Evolutionary conservation across 306 rosid species (phyloP), one percentile per base, ranked within the genome.

Genomic region (Benincasa hispida): DNA sequence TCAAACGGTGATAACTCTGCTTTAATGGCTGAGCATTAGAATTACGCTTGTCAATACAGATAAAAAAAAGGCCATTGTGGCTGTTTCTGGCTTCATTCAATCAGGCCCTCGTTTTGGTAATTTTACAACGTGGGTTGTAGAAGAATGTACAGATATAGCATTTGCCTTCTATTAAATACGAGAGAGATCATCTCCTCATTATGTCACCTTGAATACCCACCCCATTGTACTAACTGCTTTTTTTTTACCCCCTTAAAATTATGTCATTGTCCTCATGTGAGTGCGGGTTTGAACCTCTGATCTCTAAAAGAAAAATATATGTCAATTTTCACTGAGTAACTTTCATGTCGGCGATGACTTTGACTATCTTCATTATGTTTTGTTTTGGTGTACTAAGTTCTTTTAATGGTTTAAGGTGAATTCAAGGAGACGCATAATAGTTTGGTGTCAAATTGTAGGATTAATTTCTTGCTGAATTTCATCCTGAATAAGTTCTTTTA

Each of bases 1-100:
- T 54, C 91, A 6, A 88, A 81, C 74, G 86, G 86, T 69, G 92
- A 90, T 81, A 86, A 68, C 81, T 77, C 82, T 34, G 82, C 92
- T 63, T 80, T 87, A 84, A 81, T 85, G 77, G 86, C 91, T 12
- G 88, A 88, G 83, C 86, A 65, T 53, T 87, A 88, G 82, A 75
- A 78, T 77, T 59, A 55, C 9, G 73, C 58, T 61, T 67, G 55
- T 48, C 56, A 50, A 15, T 50, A 50, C 55, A 66, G 39, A 39
- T 32, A 72, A 77, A 77, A 50, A 65, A 78, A 76, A 81, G 75
- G 87, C 83, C 80, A 78, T 77, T 76, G 41, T 55, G 51, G 37
- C 75, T 70, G 86, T 67, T 82, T 80, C 63, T 50, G 80, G 75
- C 85, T 30, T 79, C 81, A 65, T 83, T 83, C 73, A 72, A 39